Conservation (phyloP, 352 stramenopile species). For the Nothophytophthora sp. region DNA sequence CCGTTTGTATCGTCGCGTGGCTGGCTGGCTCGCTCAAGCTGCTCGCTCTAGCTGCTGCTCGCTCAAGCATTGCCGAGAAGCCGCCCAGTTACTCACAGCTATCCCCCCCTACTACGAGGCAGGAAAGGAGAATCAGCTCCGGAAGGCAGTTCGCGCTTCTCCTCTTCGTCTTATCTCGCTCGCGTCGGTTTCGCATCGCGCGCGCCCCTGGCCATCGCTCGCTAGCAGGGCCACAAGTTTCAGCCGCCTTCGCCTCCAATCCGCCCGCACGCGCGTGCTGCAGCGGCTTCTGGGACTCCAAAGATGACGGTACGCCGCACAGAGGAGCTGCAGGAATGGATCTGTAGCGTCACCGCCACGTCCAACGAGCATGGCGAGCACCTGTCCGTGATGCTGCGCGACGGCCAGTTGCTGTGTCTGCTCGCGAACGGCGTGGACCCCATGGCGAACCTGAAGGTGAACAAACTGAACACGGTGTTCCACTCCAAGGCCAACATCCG, state of each 20-base stretch:
- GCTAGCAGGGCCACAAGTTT: no score
- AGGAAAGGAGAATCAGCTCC: slow-evolving; percentile 12
- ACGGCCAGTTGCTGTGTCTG: slow-evolving; percentile 86
- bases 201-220: no score
- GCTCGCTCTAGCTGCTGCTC: no score
- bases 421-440: slow-evolving; percentile 85
- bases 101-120: slow-evolving; percentile 19
- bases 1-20: slow-evolving; percentile 17
- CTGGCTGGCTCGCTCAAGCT: no score
- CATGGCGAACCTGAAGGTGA: slow-evolving; percentile 76
- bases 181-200: no score
- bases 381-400: slow-evolving; percentile 78
- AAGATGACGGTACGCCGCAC: slow-evolving; percentile 63
- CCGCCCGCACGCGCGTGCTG: background rate
- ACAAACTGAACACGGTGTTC: slow-evolving; percentile 90
- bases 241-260: background rate
- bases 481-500: slow-evolving; percentile 87
- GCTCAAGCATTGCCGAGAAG: slow-evolving; percentile 23
- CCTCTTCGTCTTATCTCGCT: slow-evolving; percentile 25
- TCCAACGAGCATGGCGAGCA: slow-evolving; percentile 71
- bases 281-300: no score
- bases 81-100: slow-evolving; percentile 13
- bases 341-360: slow-evolving; percentile 79
- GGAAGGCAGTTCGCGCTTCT: slow-evolving; percentile 1
- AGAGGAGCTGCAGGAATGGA: slow-evolving; percentile 85